A percentile compares a stretch with the other conserved stretches of the same genome.
Evolutionary conservation across 2,329 filamentous ascomycete genomes (phyloP).

Genomic region (Blastomyces emzantsi): DNA sequence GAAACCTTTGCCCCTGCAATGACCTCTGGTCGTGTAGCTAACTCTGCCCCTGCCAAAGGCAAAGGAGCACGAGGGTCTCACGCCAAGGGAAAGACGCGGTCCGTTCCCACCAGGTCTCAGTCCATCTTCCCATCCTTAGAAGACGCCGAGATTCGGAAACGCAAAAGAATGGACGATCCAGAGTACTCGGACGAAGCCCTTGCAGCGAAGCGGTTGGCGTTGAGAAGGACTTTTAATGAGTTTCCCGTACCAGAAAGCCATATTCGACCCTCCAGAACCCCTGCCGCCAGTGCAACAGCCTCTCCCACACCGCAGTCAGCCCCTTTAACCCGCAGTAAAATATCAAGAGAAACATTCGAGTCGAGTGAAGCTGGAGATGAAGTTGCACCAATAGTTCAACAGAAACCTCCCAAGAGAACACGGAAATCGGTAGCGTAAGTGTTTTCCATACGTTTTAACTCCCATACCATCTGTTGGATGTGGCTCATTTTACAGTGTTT

Average conservation of each 20-base stretch:
- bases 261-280: background rate
- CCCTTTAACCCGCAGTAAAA: background rate
- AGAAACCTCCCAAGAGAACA: background rate
- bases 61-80: constrained; percentile 21
- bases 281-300: background rate
- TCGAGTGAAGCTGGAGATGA: constrained; percentile 11
- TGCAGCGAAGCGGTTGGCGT: constrained; percentile 21
- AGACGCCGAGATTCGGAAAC: constrained; percentile 22
- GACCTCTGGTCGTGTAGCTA: constrained; percentile 14
- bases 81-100: constrained; percentile 17
- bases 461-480: background rate
- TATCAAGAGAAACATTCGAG: background rate
- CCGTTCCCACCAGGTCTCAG: constrained; percentile 1
- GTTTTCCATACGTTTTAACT: background rate
- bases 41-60: constrained; percentile 17
- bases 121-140: constrained; percentile 19
- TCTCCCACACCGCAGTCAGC: background rate
- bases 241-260: constrained; percentile 1
- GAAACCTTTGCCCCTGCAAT: constrained; percentile 26
- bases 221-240: constrained; percentile 9
- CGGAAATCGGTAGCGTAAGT: constrained; percentile 8
- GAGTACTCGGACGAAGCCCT: constrained; percentile 23
- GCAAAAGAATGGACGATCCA: constrained; percentile 23
- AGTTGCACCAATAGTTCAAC: background rate
- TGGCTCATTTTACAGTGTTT: background rate